phyloP scores from a whole-genome alignment of 1,139 yeast species.

The Protomyces gravidus region DNA sequence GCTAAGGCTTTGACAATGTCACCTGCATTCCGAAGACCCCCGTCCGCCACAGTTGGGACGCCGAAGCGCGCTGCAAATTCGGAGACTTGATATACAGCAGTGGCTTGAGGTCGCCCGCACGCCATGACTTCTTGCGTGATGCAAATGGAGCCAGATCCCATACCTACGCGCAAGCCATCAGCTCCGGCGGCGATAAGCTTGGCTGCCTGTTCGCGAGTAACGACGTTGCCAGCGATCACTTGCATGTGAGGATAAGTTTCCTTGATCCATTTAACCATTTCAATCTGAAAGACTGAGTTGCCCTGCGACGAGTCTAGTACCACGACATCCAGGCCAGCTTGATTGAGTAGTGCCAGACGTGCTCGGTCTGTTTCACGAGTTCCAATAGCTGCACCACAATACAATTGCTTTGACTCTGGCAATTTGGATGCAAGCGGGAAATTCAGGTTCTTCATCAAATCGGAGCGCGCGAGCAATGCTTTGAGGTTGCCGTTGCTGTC shows the following conservation, averaged over 20 bases:
- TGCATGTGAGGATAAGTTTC: slow-evolving; percentile 69
- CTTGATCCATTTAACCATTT: slow-evolving; percentile 91
- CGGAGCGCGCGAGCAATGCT: slow-evolving; percentile 89
- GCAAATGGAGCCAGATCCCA: slow-evolving; percentile 81
- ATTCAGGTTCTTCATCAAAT: slow-evolving; percentile 89
- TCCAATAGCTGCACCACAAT: slow-evolving; percentile 99
- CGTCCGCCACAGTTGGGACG: slow-evolving; percentile 97
- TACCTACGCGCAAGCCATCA: slow-evolving; percentile 97
- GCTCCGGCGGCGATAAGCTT: slow-evolving; percentile 92
- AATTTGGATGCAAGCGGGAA: slow-evolving; percentile 95
- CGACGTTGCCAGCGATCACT: slow-evolving; percentile 97
- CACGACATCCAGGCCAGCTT: slow-evolving; percentile 96
- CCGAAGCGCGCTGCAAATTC: slow-evolving; percentile 87
- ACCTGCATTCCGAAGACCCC: slow-evolving; percentile 98
- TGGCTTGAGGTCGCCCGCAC: slow-evolving; percentile 99
- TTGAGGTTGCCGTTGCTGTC: slow-evolving; percentile 72
- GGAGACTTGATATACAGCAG: slow-evolving; percentile 83
- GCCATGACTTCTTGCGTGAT: slow-evolving; percentile 99
- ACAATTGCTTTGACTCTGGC: slow-evolving; percentile 83
- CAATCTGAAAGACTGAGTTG: slow-evolving; percentile 87
- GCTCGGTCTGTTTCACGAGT: slow-evolving; percentile 83
- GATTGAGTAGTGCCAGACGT: slow-evolving; percentile 78
- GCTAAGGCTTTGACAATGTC: slow-evolving; percentile 96
- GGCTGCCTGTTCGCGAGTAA: slow-evolving; percentile 98
- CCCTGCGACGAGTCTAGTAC: slow-evolving; percentile 96